Evolutionary conservation across 345 rosid species (phyloP), one percentile per base, ranked within the genome.

Genomic region (Populus simonii): DNA sequence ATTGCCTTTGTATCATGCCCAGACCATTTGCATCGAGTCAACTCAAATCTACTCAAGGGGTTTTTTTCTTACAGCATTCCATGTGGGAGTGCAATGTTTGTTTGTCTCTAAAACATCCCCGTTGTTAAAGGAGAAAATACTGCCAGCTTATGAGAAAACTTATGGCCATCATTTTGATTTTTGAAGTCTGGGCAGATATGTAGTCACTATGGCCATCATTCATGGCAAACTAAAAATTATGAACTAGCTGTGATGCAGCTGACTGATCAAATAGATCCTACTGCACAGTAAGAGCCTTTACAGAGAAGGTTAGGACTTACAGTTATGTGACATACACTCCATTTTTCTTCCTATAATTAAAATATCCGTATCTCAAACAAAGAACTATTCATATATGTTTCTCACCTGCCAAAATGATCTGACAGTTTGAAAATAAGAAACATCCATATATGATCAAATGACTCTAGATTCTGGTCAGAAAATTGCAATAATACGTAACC

Each of bases 11-110:
- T 10, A 41, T 41, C 45, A 41, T 65, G 57, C 55, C 72, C 71
- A 75, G 63, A 76, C 75, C 78, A 72, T 74, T 67, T 62, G 73
- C 78, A 45, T 74, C 23, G 29, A 61, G 80, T 70, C 67, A 62
- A 77, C 43, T 23, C 27, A 76, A 71, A 72, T 49, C 78, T 35
- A 53, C n/a, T 31, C 33, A 12, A 51, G 65, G 36, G 66, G 5
- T 6, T 39, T 41, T 51, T 13, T 76, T 23, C 59, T 65, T n/a
- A 6, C 35, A 80, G 53, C 71, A 67, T 23, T 18, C 22, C 11
- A 8, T 45, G 23, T 57, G 43, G 67, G 53, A 36, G 23, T 23
- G 68, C 65, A 68, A 38, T 33, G n/a, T 22, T 71, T 61, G 8
- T 7, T 59, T 76, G 35, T 41, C 76, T 49, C 35, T 13, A 59